A percentile compares a stretch with the other conserved stretches of the same genome.
Conservation (phyloP, 352 stramenopile species). For the Globisporangium spinosum region DNA sequence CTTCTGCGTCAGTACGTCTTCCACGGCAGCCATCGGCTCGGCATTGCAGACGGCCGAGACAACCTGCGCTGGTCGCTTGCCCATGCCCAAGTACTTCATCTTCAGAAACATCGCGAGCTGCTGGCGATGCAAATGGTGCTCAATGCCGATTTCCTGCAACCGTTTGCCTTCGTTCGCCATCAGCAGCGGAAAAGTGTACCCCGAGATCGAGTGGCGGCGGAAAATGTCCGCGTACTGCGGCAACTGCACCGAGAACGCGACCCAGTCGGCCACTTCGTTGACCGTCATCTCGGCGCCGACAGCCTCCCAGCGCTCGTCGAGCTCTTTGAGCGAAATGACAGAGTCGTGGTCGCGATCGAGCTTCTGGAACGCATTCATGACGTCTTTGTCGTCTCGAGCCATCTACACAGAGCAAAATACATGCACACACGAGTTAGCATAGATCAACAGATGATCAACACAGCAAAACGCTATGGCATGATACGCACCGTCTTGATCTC, state of each 20-base stretch:
- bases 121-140: conserved; percentile 66
- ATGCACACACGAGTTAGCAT: not conserved
- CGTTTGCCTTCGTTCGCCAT: conserved; percentile 80
- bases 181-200: conserved; percentile 83
- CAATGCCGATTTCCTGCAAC: conserved; percentile 68
- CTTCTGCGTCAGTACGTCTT: conserved; percentile 14
- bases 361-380: conserved; percentile 66
- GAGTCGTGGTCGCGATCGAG: conserved; percentile 77
- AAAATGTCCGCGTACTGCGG: conserved; percentile 82
- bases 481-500: conserved; percentile 56
- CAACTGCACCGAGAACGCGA: conserved; percentile 73
- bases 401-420: conserved; percentile 23
- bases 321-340: conserved; percentile 76
- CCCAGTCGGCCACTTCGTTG: conserved; percentile 76
- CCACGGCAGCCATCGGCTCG: conserved; percentile 7
- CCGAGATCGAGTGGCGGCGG: conserved; percentile 73
- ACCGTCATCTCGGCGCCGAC: conserved; percentile 87
- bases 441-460: not conserved
- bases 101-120: conserved; percentile 82
- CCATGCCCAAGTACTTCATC: conserved; percentile 80
- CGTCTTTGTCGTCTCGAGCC: conserved; percentile 56
- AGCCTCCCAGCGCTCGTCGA: conserved; percentile 76
- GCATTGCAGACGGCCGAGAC: conserved; percentile 38
- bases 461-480: not conserved
- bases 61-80: conserved; percentile 46